Evolutionary conservation across 257 asterid species (phyloP), one percentile per base, ranked within the genome.

Genomic region (Asclepias syriaca): DNA sequence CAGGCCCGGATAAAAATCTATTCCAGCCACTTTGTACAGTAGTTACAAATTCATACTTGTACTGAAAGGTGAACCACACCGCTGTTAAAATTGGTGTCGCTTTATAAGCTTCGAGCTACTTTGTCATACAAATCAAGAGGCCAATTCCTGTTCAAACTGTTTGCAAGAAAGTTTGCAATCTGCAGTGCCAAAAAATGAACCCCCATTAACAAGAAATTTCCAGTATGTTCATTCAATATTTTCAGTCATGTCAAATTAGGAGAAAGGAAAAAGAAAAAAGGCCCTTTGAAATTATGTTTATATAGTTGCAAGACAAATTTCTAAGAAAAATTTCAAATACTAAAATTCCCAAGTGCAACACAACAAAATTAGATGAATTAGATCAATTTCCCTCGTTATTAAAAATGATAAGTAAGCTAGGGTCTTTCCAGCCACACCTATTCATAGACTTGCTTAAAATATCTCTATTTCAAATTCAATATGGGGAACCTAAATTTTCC

Each of bases 91-190:
- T 53, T 49, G 16, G 29, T 27, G 39, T 55, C 70, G 56, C 68
- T 72, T 87, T 89, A 89, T 83, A 93, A 80, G 85, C 91, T 88
- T 73, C 92, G 86, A 59, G 97, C 96, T 63, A 89, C 93, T 84
- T 85, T 91, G 70, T 93, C 98, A 58, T 87, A 93, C 74, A 93
- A 84, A 78, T 93, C 98, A 14, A 89, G 91, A 32, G 98, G 98
- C 98, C 98, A 93, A 79, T 85, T 93, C 80, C 87, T 80, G 78
- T 87, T 84, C 85, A 88, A 50, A 74, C 88, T 93, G 85, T 84
- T 91, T 13, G 97, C 97, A 4, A 93, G 96, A 72, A 93, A 93
- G 85, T 91, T 93, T 63, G 95, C 90, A 9, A 93, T 93, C 98
- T 93, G 96, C 88, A 82, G 57, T 55, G 73, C 39, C 48, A 66